Evolutionary conservation across 306 rosid species (phyloP), one percentile per base, ranked within the genome.

Genomic region (Alnus rubra): DNA sequence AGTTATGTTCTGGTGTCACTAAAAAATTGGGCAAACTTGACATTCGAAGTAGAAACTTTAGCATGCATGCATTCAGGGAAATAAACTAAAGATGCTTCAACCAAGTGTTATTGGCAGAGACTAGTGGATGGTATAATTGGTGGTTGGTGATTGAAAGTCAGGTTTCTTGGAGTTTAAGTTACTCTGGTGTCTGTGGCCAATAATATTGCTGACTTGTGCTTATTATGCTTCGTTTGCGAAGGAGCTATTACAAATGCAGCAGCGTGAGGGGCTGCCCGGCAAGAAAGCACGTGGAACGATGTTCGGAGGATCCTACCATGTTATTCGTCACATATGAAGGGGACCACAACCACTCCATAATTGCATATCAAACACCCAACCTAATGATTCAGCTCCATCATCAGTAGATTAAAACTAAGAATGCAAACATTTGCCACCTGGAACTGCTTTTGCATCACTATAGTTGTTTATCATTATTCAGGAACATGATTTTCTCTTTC

Each of bases 181-280:
- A 58, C 64, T 19, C 64, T 47, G 42, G 42, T 1, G 2, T 37
- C 42, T 37, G 42, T 23, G 12, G 33, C 0, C 64, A 58, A 23
- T 9, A 19, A 54, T 16, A 54, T 23, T 18, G 35, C 35, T 58
- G 64, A 58, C 37, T 58, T 58, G 63, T 56, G 1, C 33, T n/a
- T 8, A 9, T 23, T 13, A 2, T 79, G 63, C 63, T 58, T 59
- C 58, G 37, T n/a, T 13, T 60, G 19, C 71, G 15, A 79, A 79
- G 77, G 77, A 71, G 82, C 47, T 79, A 79, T 16, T 79, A 79
- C 78, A 79, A 79, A 63, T 79, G 82, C 82, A 79, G 82, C 73
- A 37, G 77, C 31, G 28, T 72, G 44, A 72, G 35, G 64, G 72
- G 77, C 37, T 79, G 83, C 31, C 78, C 78, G 37, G 83, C 83